Percentiles rank a stretch among this genome's conserved stretches.
Evolutionary conservation across 106 monocot genomes (phyloP).

Genomic region (Dioscorea alata): DNA sequence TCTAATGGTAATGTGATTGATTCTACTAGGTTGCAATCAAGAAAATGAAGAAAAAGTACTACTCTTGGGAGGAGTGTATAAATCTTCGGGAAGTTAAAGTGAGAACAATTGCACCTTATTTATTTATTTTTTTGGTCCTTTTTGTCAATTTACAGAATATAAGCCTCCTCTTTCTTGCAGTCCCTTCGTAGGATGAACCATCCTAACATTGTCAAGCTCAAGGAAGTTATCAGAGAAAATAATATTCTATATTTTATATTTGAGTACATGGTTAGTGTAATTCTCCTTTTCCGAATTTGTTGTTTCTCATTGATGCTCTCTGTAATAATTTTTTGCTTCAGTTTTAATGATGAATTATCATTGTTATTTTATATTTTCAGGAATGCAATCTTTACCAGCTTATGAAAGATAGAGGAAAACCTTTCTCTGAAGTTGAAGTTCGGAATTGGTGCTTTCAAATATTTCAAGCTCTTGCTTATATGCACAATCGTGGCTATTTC

Average conservation of each 20-base stretch:
- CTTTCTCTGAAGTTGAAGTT: constrained; percentile 60
- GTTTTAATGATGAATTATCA: too few relatives aligned
- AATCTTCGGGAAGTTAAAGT: constrained; percentile 99
- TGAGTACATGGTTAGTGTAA: constrained; percentile 75
- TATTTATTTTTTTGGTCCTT: too few relatives aligned
- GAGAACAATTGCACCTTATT: neutral
- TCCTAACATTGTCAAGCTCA: constrained; percentile 93
- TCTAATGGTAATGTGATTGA: too few relatives aligned
- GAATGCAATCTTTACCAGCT: constrained; percentile 88
- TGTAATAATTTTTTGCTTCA: too few relatives aligned
- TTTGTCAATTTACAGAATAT: too few relatives aligned
- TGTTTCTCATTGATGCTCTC: too few relatives aligned
- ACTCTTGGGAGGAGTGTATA: constrained; percentile 97
- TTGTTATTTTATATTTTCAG: constrained; percentile 25
- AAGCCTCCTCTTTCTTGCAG: constrained; percentile 13
- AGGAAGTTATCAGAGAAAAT: constrained; percentile 89
- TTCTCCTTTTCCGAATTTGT: neutral
- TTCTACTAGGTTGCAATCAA: constrained; percentile 87
- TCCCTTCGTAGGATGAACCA: constrained; percentile 86
- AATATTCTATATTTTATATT: constrained; percentile 77
- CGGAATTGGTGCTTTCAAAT: constrained; percentile 93
- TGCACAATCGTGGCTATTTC: constrained; percentile 89
- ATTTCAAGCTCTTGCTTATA: constrained; percentile 84
- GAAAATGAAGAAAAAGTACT: constrained; percentile 97
- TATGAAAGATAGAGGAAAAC: constrained; percentile 66